These are phyloP conservation scores for Camelina sativa DNA, from an alignment of 345 rosid genomes.

Conservation along the genomic window DNA sequence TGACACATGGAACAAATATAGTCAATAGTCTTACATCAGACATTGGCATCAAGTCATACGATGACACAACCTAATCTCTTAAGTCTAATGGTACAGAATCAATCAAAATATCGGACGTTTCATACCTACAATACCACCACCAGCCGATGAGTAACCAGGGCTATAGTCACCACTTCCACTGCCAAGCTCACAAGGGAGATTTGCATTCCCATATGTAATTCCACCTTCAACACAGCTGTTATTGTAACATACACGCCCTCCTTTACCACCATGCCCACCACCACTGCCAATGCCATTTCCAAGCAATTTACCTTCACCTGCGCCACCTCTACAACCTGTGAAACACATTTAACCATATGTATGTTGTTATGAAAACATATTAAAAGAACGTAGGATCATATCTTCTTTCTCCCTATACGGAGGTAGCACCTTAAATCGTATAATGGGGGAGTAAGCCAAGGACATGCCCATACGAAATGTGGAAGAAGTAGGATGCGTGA, in stretches of 20 bases:
- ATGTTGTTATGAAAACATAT: slow-evolving; percentile 22
- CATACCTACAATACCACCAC: slow-evolving; percentile 96
- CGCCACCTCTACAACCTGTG: slow-evolving; percentile 94
- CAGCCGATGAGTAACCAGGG: slow-evolving; percentile 65
- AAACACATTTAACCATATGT: slow-evolving; percentile 39
- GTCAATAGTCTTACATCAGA: slow-evolving; percentile 27
- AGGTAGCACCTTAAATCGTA: slow-evolving; percentile 33
- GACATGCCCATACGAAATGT: slow-evolving; percentile 35
- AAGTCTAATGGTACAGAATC: slow-evolving; percentile 19
- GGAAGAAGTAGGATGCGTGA: slow-evolving; percentile 25
- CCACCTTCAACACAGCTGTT: slow-evolving; percentile 74
- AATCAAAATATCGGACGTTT: slow-evolving; percentile 19
- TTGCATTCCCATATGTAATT: slow-evolving; percentile 76
- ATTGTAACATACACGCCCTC: slow-evolving; percentile 81
- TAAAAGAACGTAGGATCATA: slow-evolving; percentile 20
- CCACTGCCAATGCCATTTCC: slow-evolving; percentile 87
- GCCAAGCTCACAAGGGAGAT: slow-evolving; percentile 98
- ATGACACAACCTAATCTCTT: slow-evolving; percentile 28
- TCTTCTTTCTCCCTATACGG: slow-evolving; percentile 30
- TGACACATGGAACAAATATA: slow-evolving; percentile 16
- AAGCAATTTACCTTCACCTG: slow-evolving; percentile 74
- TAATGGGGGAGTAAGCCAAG: slow-evolving; percentile 27
- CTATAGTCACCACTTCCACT: slow-evolving; percentile 97
- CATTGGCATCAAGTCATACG: slow-evolving; percentile 18
- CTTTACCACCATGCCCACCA: slow-evolving; percentile 98